phyloP scores from a whole-genome alignment of 1,284 basidiomycete genomes.

The Fomitopsis pinicola region DNA sequence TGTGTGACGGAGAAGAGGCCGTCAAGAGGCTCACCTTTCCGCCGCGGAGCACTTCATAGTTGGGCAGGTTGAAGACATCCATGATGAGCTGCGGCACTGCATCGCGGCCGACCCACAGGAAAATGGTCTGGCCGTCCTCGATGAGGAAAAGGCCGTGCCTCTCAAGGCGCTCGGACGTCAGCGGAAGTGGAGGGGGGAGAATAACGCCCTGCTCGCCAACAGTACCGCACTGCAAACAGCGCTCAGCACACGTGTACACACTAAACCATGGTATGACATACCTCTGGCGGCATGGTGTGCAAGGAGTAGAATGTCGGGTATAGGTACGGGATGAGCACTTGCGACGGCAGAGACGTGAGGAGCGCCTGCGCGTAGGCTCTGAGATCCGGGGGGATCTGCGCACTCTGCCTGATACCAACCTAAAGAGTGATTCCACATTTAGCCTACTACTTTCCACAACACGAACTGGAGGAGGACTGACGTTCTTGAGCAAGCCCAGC shows the following conservation, averaged over 20 bases:
- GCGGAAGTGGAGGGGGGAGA: constrained; percentile 83
- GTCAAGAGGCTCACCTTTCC: constrained; percentile 68
- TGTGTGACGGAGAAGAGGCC: not conserved
- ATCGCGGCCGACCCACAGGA: constrained; percentile 96
- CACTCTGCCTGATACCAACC: constrained; percentile 92
- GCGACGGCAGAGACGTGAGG: constrained; percentile 87
- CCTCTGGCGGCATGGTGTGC: constrained; percentile 95
- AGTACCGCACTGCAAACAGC: constrained; percentile 58
- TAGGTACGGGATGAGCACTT: constrained; percentile 90
- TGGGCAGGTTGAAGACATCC: constrained; percentile 93
- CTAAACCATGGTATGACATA: constrained; percentile 29
- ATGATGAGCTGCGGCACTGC: constrained; percentile 91
- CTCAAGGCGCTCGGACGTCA: constrained; percentile 92
- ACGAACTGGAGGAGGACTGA: constrained; percentile 33
- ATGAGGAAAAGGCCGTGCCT: constrained; percentile 96
- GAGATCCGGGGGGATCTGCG: constrained; percentile 95
- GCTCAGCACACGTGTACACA: not conserved
- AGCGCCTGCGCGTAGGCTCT: constrained; percentile 93
- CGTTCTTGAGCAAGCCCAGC: constrained; percentile 92
- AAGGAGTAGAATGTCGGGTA: constrained; percentile 95
- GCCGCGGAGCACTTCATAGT: constrained; percentile 83
- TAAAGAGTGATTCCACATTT: constrained; percentile 26
- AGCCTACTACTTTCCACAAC: not conserved
- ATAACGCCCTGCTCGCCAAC: constrained; percentile 80
- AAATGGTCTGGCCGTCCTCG: constrained; percentile 96